These are phyloP conservation scores for Trypanosoma mega DNA, from an alignment of 208 protist genomes.

Conservation along the genomic window DNA sequence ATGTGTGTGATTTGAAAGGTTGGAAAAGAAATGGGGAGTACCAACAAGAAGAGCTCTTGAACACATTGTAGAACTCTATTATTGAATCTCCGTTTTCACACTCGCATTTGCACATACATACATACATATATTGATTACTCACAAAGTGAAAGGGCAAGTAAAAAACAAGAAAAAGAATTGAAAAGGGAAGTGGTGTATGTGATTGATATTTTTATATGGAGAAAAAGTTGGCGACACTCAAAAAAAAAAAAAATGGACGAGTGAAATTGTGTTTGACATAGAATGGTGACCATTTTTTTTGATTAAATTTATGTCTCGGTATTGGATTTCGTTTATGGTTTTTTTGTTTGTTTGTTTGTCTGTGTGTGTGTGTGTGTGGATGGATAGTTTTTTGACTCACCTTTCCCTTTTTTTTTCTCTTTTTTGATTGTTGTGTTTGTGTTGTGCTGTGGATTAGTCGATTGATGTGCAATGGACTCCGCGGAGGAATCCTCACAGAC, in stretches of 20 bases:
- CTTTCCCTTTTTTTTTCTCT: not conserved
- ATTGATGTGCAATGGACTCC: not conserved
- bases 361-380: not conserved
- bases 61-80: too few relatives aligned
- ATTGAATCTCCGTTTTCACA: not conserved
- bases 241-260: constrained; percentile 4
- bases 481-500: not conserved
- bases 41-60: too few relatives aligned
- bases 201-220: too few relatives aligned
- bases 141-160: too few relatives aligned
- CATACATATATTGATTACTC: too few relatives aligned
- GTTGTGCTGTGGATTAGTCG: too few relatives aligned
- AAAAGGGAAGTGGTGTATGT: too few relatives aligned
- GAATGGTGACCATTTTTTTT: not conserved
- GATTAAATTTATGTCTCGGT: not conserved
- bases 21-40: too few relatives aligned
- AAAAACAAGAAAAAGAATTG: too few relatives aligned
- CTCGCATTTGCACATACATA: too few relatives aligned
- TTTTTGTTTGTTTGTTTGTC: not conserved
- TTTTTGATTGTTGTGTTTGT: not conserved
- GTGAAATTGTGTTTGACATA: not conserved
- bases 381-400: not conserved
- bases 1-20: too few relatives aligned
- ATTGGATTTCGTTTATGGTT: not conserved
- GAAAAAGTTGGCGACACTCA: too few relatives aligned